These are phyloP conservation scores for Penicillium sp. DNA, from an alignment of 2,329 filamentous ascomycete species.

Conservation along the genomic window DNA sequence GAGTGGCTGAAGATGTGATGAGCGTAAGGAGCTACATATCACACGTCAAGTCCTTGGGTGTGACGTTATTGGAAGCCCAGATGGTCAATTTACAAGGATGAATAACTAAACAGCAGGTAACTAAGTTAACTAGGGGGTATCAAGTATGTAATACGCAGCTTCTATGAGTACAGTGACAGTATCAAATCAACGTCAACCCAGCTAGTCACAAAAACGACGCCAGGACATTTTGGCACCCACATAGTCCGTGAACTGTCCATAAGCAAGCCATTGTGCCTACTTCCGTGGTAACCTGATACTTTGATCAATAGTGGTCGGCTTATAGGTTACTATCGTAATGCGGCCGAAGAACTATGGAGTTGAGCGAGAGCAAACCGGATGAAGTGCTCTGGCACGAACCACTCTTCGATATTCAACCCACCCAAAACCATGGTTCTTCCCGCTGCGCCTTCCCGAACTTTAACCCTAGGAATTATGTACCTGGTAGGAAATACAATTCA, in stretches of 20 bases:
- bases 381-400: not conserved
- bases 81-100: not conserved
- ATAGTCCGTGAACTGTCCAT: not conserved
- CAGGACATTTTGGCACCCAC: too few species aligned
- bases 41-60: not conserved
- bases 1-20: not conserved
- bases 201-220: not conserved
- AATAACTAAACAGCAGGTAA: not conserved
- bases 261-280: not conserved
- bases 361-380: not conserved
- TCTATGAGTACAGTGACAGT: not conserved
- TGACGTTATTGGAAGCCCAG: not conserved
- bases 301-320: not conserved
- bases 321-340: not conserved
- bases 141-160: not conserved
- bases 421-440: not conserved
- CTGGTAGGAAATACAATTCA: too few species aligned
- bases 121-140: too few species aligned
- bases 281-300: not conserved
- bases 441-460: not conserved
- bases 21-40: not conserved
- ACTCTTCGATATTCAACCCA: not conserved
- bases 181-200: not conserved
- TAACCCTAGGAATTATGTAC: not conserved
- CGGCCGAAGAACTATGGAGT: not conserved